phyloP scores from a whole-genome alignment of 805 yeast genomes.

The Ogataea wickerhamii region DNA sequence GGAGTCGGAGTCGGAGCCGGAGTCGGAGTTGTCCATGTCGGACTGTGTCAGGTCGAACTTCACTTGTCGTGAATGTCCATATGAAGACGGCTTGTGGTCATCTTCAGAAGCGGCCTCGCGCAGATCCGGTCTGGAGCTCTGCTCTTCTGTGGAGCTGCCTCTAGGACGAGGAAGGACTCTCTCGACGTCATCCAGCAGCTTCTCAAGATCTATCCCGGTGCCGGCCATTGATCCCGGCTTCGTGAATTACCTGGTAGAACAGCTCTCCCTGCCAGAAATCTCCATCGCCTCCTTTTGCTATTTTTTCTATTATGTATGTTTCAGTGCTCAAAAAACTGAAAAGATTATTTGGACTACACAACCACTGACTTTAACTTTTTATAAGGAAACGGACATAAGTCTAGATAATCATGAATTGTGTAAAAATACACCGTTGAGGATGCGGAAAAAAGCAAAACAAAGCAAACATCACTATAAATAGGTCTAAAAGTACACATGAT shows the following conservation, averaged over 20 bases:
- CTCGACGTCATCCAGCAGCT: conserved; percentile 17
- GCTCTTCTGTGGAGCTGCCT: neutral
- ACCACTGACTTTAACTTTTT: too few relatives aligned
- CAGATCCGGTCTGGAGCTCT: neutral
- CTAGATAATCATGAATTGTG: too few relatives aligned
- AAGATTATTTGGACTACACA: too few relatives aligned
- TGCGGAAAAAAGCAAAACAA: conserved; percentile 10
- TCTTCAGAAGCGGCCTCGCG: neutral
- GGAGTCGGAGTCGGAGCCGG: conserved; percentile 9
- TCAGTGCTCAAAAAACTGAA: too few relatives aligned
- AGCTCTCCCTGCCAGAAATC: too few relatives aligned
- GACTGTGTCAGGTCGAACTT: neutral
- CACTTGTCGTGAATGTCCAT: neutral
- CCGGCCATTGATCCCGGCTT: neutral
- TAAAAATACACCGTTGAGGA: conserved; percentile 26
- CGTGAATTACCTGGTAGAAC: too few relatives aligned
- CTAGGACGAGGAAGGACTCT: neutral
- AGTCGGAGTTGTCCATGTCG: conserved; percentile 1
- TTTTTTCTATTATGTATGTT: too few relatives aligned
- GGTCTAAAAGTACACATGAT: conserved; percentile 13
- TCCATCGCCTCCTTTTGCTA: too few relatives aligned
- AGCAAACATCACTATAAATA: conserved; percentile 2
- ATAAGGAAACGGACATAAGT: too few relatives aligned
- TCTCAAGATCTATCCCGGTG: conserved; percentile 11
- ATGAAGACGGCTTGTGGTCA: too few relatives aligned